Percentiles rank a stretch among this genome's conserved stretches.
These are phyloP conservation scores for Vanrija pseudolonga DNA, from an alignment of 1,284 basidiomycete genomes.

Conservation along the genomic window DNA sequence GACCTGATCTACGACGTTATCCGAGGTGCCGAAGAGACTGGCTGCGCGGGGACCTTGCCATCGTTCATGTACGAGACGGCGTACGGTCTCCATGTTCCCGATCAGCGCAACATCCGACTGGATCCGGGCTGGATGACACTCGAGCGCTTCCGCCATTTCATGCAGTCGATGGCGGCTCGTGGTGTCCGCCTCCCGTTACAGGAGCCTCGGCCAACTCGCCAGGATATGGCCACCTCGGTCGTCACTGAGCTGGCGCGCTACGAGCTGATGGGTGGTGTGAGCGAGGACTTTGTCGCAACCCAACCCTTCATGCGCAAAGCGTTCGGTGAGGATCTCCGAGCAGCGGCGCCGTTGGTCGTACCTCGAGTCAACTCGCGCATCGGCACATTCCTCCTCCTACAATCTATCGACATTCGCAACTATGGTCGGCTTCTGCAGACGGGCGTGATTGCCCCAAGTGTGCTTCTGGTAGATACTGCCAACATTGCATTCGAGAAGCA, in stretches of 20 bases:
- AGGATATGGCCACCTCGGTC: constrained; percentile 19
- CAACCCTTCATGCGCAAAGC: constrained; percentile 31
- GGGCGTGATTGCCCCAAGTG: constrained; percentile 16
- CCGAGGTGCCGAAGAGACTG: constrained; percentile 8
- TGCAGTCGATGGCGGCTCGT: constrained; percentile 6
- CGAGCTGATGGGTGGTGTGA: constrained; percentile 25
- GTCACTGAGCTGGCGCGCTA: constrained; percentile 19
- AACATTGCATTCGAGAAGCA: not conserved
- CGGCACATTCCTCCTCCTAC: constrained; percentile 22
- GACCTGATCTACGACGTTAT: constrained; percentile 26
- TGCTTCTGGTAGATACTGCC: constrained; percentile 15
- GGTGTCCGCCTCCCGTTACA: too few species aligned
- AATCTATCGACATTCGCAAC: constrained; percentile 18
- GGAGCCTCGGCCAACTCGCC: not conserved
- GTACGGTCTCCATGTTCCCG: constrained; percentile 41
- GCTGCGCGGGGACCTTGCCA: constrained; percentile 19
- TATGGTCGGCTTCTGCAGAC: constrained; percentile 26
- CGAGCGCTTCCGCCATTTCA: constrained; percentile 39
- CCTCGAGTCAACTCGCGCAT: constrained; percentile 2
- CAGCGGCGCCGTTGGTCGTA: not conserved
- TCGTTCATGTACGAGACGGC: constrained; percentile 31
- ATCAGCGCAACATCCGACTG: constrained; percentile 34
- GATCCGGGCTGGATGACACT: constrained; percentile 41
- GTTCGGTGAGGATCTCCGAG: constrained; percentile 18
- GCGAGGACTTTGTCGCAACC: constrained; percentile 21